phyloP scores from a whole-genome alignment of 768 basidiomycete genomes.

The Tricholoma furcatifolium region DNA sequence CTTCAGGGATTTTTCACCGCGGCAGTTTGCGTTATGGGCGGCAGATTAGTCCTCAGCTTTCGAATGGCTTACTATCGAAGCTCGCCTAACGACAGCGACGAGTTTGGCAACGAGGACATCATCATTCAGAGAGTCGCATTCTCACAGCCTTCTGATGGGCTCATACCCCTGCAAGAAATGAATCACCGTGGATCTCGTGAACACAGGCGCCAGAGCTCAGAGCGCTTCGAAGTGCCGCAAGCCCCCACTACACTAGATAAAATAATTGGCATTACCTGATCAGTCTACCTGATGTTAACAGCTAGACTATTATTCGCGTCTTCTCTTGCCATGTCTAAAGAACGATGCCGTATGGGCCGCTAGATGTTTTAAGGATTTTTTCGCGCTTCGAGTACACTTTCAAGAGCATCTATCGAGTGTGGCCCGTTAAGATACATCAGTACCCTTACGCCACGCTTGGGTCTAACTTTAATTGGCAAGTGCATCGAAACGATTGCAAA shows the following conservation, averaged over 20 bases:
- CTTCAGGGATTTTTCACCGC: conserved; percentile 23
- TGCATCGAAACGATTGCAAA: no score
- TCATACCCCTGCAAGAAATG: conserved; percentile 6
- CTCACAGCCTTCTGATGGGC: background rate
- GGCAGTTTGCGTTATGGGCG: conserved; percentile 25
- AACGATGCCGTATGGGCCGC: no score
- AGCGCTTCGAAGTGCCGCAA: background rate
- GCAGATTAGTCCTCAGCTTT: conserved; percentile 26
- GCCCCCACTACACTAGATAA: background rate
- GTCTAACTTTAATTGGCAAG: no score
- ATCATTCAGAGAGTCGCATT: background rate
- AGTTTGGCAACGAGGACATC: background rate
- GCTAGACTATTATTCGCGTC: no score
- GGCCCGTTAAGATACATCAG: no score
- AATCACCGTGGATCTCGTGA: background rate
- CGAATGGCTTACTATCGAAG: conserved; percentile 25
- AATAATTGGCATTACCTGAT: background rate
- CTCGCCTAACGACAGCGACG: background rate
- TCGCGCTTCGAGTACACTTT: no score
- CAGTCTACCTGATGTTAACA: no score
- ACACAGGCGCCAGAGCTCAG: background rate
- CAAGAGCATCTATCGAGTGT: no score
- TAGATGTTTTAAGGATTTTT: no score
- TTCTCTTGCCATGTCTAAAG: no score
- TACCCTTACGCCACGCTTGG: no score